phyloP scores from a whole-genome alignment of 192 early-diverging fungal genomes.

The Geranomyces variabilis region DNA sequence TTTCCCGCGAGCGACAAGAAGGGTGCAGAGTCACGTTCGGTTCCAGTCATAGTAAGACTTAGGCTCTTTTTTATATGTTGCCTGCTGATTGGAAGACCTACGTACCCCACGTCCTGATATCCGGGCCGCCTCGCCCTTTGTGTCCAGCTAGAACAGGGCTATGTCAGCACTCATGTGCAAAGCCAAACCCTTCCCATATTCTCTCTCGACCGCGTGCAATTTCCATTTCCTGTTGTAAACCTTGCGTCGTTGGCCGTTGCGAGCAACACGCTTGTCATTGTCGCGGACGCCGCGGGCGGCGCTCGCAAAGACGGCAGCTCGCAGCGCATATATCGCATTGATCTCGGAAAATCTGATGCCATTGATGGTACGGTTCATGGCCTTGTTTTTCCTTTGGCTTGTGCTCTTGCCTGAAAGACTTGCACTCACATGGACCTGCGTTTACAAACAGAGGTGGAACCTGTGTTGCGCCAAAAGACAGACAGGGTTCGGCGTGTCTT shows the following conservation, averaged over 20 bases:
- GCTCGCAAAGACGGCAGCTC: not conserved
- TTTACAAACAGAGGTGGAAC: conserved; percentile 67
- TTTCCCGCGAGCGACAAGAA: too few species aligned
- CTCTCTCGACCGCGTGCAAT: conserved; percentile 85
- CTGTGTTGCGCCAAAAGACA: conserved; percentile 59
- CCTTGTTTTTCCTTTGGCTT: too few species aligned
- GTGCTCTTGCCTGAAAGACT: conserved; percentile 7
- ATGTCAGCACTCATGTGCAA: conserved; percentile 25
- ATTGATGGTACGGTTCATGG: conserved; percentile 84
- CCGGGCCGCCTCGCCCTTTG: not conserved
- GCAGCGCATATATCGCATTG: conserved; percentile 75
- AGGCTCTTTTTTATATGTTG: too few species aligned
- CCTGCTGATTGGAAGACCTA: too few species aligned
- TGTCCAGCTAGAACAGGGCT: conserved; percentile 37
- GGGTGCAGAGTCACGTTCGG: not conserved
- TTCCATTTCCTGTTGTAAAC: conserved; percentile 72
- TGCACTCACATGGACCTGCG: too few species aligned
- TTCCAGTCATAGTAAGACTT: conserved; percentile 14
- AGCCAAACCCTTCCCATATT: conserved; percentile 53
- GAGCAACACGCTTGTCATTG: conserved; percentile 83
- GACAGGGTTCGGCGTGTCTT: conserved; percentile 75
- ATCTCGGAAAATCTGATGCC: conserved; percentile 80
- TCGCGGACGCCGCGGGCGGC: conserved; percentile 54
- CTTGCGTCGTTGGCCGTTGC: conserved; percentile 77
- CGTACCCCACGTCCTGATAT: not conserved